phyloP scores from a whole-genome alignment of 2,329 filamentous ascomycete species.

The Beauveria sp. region DNA sequence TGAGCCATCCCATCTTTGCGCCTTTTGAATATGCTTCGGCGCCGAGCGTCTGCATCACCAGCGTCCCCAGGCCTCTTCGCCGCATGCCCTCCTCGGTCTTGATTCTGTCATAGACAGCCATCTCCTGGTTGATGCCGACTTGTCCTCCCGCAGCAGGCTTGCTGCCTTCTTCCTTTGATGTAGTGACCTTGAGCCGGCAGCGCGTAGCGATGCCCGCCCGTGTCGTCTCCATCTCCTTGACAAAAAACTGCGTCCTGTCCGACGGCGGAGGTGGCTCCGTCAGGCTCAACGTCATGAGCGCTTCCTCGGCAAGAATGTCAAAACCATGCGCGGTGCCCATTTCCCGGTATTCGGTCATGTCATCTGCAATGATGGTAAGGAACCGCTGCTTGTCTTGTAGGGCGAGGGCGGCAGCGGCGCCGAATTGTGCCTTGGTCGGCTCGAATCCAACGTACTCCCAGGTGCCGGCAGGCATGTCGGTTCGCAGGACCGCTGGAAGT shows the following conservation, averaged over 20 bases:
- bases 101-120: conserved; percentile 9
- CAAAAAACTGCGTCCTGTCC: background rate
- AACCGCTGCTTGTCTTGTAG: background rate
- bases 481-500: background rate
- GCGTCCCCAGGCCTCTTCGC: background rate
- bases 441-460: conserved; percentile 7
- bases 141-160: background rate
- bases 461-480: background rate
- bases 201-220: background rate
- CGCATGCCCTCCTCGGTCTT: conserved; percentile 8
- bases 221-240: background rate
- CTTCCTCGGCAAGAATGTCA: conserved; percentile 6
- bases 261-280: background rate
- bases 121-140: background rate
- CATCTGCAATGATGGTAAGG: conserved; percentile 4
- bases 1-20: conserved; percentile 4
- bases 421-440: background rate
- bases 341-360: background rate
- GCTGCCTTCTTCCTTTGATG: background rate
- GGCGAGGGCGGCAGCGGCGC: background rate
- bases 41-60: conserved; percentile 1
- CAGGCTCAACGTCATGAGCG: conserved; percentile 2
- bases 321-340: background rate
- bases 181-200: background rate
- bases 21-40: background rate